These are phyloP conservation scores for Sporothrix luriei DNA, from an alignment of 2,329 filamentous ascomycete species.

Conservation along the genomic window DNA sequence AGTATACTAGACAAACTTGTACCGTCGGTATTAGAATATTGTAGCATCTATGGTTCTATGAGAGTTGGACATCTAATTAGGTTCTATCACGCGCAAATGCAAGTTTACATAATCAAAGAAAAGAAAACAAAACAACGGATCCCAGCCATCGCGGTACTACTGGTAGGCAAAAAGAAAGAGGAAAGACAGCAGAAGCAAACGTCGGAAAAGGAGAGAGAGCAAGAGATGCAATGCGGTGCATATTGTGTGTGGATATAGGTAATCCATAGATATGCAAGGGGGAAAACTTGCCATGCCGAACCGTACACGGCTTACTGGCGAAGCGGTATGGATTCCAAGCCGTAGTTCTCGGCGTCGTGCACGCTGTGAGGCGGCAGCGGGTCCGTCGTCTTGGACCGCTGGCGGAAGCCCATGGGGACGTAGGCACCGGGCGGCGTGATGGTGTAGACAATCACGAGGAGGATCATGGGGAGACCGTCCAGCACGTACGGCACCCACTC, in stretches of 20 bases:
- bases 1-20: background rate
- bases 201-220: background rate
- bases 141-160: background rate
- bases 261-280: background rate
- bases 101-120: background rate
- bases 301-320: background rate
- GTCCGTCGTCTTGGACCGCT: conserved; percentile 35
- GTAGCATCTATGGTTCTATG: background rate
- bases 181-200: background rate
- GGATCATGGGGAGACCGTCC: conserved; percentile 42
- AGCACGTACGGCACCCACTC: conserved; percentile 42
- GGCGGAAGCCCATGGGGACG: conserved; percentile 42
- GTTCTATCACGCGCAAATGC: no score
- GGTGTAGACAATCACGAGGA: conserved; percentile 40
- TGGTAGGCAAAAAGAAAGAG: background rate
- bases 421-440: conserved; percentile 42
- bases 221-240: background rate
- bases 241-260: background rate
- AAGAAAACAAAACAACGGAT: background rate
- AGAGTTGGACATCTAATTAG: background rate
- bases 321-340: conserved; percentile 1
- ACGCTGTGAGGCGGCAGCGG: background rate
- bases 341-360: conserved; percentile 6
- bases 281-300: background rate
- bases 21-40: background rate